A percentile compares a stretch with the other conserved stretches of the same genome.
phyloP scores from a whole-genome alignment of 345 rosid species.

The Carallia brachiata region DNA sequence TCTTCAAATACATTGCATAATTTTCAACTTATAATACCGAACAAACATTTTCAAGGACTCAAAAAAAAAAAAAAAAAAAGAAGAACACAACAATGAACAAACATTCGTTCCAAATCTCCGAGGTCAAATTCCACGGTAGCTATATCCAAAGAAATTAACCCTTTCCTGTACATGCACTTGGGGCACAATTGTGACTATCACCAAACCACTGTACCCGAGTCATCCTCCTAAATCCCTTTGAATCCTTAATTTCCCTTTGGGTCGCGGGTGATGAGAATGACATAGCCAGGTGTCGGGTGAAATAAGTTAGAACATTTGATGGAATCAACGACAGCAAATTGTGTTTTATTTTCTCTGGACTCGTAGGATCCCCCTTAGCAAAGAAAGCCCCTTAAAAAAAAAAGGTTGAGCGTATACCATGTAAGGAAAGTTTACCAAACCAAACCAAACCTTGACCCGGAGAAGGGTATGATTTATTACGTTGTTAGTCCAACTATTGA shows the following conservation, averaged over 20 bases:
- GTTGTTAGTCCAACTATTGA: too few species aligned
- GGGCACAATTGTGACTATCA: conserved; percentile 14
- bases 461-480: too few species aligned
- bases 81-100: conserved; percentile 20
- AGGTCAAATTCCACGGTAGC: conserved; percentile 18
- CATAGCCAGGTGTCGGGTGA: background rate
- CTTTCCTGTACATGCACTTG: conserved; percentile 19
- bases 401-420: too few species aligned
- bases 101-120: conserved; percentile 39
- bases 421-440: too few species aligned
- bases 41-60: conserved; percentile 32
- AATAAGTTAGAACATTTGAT: too few species aligned
- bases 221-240: background rate
- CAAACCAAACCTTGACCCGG: too few species aligned
- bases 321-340: too few species aligned
- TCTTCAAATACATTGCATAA: conserved; percentile 7
- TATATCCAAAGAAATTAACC: background rate
- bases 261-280: background rate
- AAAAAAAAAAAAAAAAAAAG: too few species aligned
- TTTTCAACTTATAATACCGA: conserved; percentile 35
- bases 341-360: too few species aligned
- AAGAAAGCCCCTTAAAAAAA: too few species aligned
- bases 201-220: background rate
- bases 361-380: too few species aligned
- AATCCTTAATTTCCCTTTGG: background rate